Evolutionary conservation across 176 grass and related monocot genomes (phyloP), one percentile per base, ranked within the genome.

Genomic region (Pontederia crassipes): DNA sequence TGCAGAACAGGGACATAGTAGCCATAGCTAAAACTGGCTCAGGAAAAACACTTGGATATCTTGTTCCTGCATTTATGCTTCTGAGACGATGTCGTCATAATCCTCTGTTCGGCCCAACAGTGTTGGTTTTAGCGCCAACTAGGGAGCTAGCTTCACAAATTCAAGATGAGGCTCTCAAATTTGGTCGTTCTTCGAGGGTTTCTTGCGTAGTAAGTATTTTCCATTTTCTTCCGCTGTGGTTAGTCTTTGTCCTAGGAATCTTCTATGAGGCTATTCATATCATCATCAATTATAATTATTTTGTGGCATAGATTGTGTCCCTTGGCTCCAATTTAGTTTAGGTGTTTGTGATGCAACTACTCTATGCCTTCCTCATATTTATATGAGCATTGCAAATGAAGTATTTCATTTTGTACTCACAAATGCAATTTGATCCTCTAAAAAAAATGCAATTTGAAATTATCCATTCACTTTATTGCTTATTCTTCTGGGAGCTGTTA

Each of bases 11-110:
- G 24, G 93, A 98, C 65, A 92, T 92, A 74, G 93, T 98, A 47
- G 87, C 93, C 76, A 92, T 98, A 73, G 87, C 93, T 24, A 92
- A 98, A 79, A 98, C 93, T 46, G 93, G 93, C 9, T 98, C 93
- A 64, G 93, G 93, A 48, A 98, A 98, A 78, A 98, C 93, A 11
- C 49, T 98, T 40, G 87, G 93, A 32, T 98, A 98, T 77, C 79
- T 98, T 75, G 88, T 98, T 52, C 93, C 93, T 76, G 93, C 93
- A 78, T 98, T 98, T 80, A 85, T 98, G 55, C 93, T 88, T 98
- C 71, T 92, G 58, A 88, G 81, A 69, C 70, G 66, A 74, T 85
- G 73, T 62, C 67, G 81, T 45, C 88, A 88, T 72, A 98, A 98
- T 76, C 64, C 84, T 51, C 67, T 78, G 70, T 74, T 85, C 58